Evolutionary conservation across 768 basidiomycete species (phyloP), one percentile per base, ranked within the genome.

Genomic region (Arthromyces matolae): DNA sequence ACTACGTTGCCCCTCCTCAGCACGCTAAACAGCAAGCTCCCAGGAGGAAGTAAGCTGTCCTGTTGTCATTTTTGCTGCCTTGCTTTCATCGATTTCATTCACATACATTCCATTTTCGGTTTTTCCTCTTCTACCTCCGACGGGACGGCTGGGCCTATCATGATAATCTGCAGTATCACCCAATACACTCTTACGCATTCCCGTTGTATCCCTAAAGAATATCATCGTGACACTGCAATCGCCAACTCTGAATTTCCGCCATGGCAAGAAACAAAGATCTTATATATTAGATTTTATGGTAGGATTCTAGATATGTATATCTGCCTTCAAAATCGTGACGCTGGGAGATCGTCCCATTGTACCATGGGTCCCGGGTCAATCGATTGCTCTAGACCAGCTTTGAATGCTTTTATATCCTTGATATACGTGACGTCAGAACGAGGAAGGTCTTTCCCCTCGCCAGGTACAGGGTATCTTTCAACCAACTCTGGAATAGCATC

Each of bases 341-440:
- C 62, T 16, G 85, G 86, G 44, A 88, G 69, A 67, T 90, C 89
- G 27, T 78, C 79, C 86, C 86, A 90, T 42, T 81, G 67, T 1
- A 83, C 83, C 54, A 92, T 69, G 2, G 90, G 83, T 31, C 72
- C 73, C n/a, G 86, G 78, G 51, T 76, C 75, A 22, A 73, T 71
- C 4, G 85, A 77, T 14, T 73, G 64, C 33, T 63, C 60, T 42
- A 94, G 65, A 8, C 71, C 64, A 23, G 75, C 72, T 64, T 80
- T 90, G 74, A 93, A 93, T 22, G 64, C 67, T 49, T 77, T 70
- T 25, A 81, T 60, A 58, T 92, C 84, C 48, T 84, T 64, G 45
- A 95, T 79, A 55, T 77, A 78, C 8, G 77, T 77, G 5, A 79
- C 85, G 23, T 72, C 73, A 4, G 67, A 66, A 44, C 70, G 66